Percentiles rank a stretch among this genome's conserved stretches.
Conservation (phyloP, 164 flowering plant species). For the Paratinospora sagittata region DNA sequence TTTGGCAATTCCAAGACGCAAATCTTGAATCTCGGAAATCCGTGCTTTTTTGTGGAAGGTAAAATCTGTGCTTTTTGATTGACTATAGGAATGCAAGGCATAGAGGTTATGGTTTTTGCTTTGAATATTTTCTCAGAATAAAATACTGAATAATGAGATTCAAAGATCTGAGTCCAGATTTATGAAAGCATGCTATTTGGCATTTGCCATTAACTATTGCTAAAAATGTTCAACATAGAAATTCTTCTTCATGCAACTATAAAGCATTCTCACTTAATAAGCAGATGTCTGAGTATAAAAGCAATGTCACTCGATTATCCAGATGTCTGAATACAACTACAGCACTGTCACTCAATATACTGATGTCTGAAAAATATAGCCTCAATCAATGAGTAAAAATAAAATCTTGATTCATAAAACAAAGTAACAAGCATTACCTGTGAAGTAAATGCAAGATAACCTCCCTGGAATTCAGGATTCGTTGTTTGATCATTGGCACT, state of each 20-base stretch:
- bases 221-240: background rate
- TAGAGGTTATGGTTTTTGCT: background rate
- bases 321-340: no score
- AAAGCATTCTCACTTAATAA: background rate
- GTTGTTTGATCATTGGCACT: slow-evolving; percentile 74
- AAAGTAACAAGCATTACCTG: slow-evolving; percentile 48
- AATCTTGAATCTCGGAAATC: background rate
- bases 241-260: background rate
- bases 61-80: no score
- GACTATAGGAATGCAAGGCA: background rate
- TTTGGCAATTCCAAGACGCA: background rate
- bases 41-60: no score
- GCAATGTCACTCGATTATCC: no score
- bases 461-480: slow-evolving; percentile 59
- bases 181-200: background rate
- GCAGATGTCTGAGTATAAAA: no score
- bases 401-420: slow-evolving; percentile 4
- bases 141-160: background rate
- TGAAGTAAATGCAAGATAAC: slow-evolving; percentile 84
- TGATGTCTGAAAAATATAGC: background rate
- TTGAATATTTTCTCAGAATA: background rate
- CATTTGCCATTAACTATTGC: background rate
- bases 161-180: background rate
- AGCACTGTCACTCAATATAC: background rate
- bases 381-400: background rate